Conservation (phyloP, 495 filamentous ascomycete species). For the Trichoderma asperelloides region DNA sequence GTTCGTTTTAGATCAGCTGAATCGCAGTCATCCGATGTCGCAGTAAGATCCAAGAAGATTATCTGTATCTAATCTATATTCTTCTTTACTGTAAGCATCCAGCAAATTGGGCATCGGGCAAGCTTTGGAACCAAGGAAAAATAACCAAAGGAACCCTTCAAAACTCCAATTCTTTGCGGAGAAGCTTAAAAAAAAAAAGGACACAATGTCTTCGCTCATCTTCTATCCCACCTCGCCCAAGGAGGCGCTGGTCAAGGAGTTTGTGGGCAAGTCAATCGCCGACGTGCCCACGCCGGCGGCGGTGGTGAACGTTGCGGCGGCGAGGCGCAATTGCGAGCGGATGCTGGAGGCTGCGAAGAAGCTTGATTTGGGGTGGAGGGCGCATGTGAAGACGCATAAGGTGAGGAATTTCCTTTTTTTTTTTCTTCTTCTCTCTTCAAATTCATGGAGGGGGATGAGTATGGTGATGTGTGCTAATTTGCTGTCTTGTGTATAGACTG, state of each 20-base stretch:
- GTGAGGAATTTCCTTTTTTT: conserved; percentile 29
- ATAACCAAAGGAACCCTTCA: neutral
- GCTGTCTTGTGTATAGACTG: conserved; percentile 31
- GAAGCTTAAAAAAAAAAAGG: neutral
- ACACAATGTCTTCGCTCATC: neutral
- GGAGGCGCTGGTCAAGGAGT: conserved; percentile 36
- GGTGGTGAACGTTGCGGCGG: conserved; percentile 59
- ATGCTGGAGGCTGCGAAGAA: conserved; percentile 58
- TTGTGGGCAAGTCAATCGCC: conserved; percentile 52
- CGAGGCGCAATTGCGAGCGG: conserved; percentile 58
- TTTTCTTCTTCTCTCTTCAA: neutral
- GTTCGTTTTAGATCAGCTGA: neutral
- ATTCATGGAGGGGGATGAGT: neutral
- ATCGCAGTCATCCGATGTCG: neutral
- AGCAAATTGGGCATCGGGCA: neutral
- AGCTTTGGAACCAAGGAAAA: no score
- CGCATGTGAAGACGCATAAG: conserved; percentile 86
- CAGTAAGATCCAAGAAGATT: neutral
- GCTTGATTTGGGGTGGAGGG: conserved; percentile 60
- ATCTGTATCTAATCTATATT: neutral
- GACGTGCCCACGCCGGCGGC: conserved; percentile 58
- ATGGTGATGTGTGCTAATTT: neutral
- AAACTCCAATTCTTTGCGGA: neutral
- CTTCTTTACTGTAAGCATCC: neutral
- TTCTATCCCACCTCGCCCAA: conserved; percentile 19